Conservation (phyloP, 208 protist genomes). For the Leishmania turanica region DNA sequence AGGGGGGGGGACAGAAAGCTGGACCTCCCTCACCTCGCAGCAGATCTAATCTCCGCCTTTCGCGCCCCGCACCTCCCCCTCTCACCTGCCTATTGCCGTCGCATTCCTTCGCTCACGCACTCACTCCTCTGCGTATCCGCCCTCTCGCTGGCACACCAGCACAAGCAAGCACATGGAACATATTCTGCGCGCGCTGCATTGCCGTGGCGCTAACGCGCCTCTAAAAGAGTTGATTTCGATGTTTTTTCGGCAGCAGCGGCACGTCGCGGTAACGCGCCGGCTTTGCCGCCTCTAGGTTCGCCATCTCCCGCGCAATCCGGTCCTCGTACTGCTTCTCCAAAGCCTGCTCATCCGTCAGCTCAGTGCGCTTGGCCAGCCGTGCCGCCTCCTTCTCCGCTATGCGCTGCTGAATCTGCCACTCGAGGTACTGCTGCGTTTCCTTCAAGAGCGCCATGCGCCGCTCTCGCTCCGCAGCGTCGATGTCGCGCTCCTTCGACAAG, state of each 20-base stretch:
- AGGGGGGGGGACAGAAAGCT: background rate
- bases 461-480: constrained; percentile 52
- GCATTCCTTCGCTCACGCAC: background rate
- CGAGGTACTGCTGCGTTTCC: constrained; percentile 73
- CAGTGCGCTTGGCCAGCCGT: constrained; percentile 34
- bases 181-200: background rate
- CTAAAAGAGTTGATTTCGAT: constrained; percentile 47
- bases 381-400: constrained; percentile 46
- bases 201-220: background rate
- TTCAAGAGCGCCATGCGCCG: constrained; percentile 49
- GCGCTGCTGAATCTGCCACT: constrained; percentile 65
- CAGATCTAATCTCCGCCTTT: background rate
- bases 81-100: background rate
- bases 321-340: constrained; percentile 61
- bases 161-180: background rate
- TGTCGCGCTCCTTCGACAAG: constrained; percentile 33
- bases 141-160: background rate
- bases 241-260: constrained; percentile 55
- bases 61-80: background rate
- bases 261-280: constrained; percentile 76
- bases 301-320: constrained; percentile 71
- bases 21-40: background rate
- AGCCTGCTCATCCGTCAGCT: constrained; percentile 63
- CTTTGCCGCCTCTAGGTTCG: constrained; percentile 76
- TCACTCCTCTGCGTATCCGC: constrained; percentile 1